These are phyloP conservation scores for Aphanomyces astaci DNA, from an alignment of 352 stramenopile species.

Conservation along the genomic window DNA sequence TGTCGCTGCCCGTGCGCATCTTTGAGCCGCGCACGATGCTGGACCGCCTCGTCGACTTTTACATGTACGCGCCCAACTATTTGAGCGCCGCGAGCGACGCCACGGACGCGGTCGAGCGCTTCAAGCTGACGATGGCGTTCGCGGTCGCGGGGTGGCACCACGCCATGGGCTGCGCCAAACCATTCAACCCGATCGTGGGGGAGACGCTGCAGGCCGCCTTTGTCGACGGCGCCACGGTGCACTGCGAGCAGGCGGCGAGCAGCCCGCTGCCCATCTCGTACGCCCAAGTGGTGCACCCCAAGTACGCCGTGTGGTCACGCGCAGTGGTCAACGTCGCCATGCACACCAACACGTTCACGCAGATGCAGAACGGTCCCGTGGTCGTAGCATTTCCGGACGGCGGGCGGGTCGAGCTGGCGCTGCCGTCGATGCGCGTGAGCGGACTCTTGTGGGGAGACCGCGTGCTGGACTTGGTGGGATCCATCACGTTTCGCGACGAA, in stretches of 20 bases:
- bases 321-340: conserved; percentile 66
- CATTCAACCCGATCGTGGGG: conserved; percentile 78
- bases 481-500: conserved; percentile 65
- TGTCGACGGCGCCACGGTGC: conserved; percentile 71
- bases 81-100: conserved; percentile 52
- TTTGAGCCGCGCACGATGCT: conserved; percentile 77
- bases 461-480: conserved; percentile 61
- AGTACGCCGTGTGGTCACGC: conserved; percentile 62
- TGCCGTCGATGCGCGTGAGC: conserved; percentile 67
- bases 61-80: conserved; percentile 71
- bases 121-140: conserved; percentile 75
- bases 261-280: conserved; percentile 69
- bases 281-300: conserved; percentile 63
- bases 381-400: conserved; percentile 58
- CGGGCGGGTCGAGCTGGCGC: conserved; percentile 51
- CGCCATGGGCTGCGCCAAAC: conserved; percentile 70
- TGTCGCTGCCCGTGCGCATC: conserved; percentile 76
- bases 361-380: conserved; percentile 66
- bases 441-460: conserved; percentile 74
- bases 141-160: conserved; percentile 69
- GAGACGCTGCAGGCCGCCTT: conserved; percentile 66
- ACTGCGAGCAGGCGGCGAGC: conserved; percentile 74
- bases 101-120: conserved; percentile 50
- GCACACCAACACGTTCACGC: conserved; percentile 73
- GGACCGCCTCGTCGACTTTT: conserved; percentile 68